Evolutionary conservation across 495 filamentous ascomycete genomes (phyloP).

Genomic region (Glarea lozoyensis): DNA sequence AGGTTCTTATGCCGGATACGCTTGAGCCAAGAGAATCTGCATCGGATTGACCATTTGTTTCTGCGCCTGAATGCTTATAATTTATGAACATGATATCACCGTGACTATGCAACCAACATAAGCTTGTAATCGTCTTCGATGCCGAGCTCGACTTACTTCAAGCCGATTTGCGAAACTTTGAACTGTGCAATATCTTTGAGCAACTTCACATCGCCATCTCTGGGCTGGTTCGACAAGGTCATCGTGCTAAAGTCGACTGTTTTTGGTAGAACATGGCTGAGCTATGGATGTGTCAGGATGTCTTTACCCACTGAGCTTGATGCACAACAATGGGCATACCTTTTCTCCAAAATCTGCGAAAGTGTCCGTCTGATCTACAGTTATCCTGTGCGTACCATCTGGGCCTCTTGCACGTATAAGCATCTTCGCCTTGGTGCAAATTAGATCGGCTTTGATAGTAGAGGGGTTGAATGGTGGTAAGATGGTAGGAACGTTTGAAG

Average conservation of each 20-base stretch:
- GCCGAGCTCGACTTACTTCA: slow-evolving; percentile 41
- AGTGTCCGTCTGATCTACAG: slow-evolving; percentile 47
- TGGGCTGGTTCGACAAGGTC: slow-evolving; percentile 70
- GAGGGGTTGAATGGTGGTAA: no score
- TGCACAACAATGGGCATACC: slow-evolving; percentile 27
- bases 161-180: slow-evolving; percentile 58
- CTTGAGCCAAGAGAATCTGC: slow-evolving; percentile 2
- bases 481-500: no score
- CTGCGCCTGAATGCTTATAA: slow-evolving; percentile 46
- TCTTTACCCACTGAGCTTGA: no score
- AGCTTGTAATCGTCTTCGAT: slow-evolving; percentile 11
- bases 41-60: slow-evolving; percentile 40
- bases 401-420: slow-evolving; percentile 59
- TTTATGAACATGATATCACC: slow-evolving; percentile 83
- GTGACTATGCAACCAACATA: slow-evolving; percentile 45
- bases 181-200: slow-evolving; percentile 58
- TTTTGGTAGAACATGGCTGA: slow-evolving; percentile 15
- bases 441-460: no score
- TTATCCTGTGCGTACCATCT: slow-evolving; percentile 63
- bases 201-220: slow-evolving; percentile 61
- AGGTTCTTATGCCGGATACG: slow-evolving; percentile 26
- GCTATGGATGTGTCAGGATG: slow-evolving; percentile 11
- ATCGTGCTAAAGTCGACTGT: slow-evolving; percentile 68
- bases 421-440: slow-evolving; percentile 33
- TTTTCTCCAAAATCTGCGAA: slow-evolving; percentile 42